These are phyloP conservation scores for Juncus inflexus DNA, from an alignment of 176 grass and related monocot genomes.

Conservation along the genomic window DNA sequence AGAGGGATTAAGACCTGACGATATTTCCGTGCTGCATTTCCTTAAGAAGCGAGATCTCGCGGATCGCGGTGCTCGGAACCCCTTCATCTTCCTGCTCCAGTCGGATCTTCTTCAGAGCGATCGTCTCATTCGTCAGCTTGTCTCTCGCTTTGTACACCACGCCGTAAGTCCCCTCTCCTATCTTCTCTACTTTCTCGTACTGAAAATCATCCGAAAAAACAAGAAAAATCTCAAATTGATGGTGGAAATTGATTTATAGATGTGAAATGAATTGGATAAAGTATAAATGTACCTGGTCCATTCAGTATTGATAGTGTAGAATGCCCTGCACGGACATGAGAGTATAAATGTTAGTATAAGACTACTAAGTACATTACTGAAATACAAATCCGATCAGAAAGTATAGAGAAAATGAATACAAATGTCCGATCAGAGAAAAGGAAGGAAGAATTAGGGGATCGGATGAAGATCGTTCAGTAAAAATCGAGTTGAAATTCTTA, in stretches of 20 bases:
- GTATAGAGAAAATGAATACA: neutral
- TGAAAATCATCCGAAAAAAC: conserved; percentile 22
- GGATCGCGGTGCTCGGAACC: conserved; percentile 86
- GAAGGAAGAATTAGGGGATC: neutral
- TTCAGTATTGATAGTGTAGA: conserved; percentile 13
- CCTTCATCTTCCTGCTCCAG: conserved; percentile 94
- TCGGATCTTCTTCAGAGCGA: conserved; percentile 97
- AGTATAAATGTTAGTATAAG: neutral
- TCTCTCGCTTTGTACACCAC: conserved; percentile 94
- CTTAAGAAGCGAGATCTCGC: conserved; percentile 96
- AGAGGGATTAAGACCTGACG: conserved; percentile 47
- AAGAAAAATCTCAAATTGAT: conserved; percentile 2
- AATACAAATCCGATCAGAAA: conserved; percentile 8
- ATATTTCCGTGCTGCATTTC: conserved; percentile 95
- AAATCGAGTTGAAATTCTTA: conserved; percentile 11
- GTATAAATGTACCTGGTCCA: conserved; percentile 67
- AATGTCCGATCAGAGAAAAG: neutral
- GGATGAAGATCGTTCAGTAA: neutral
- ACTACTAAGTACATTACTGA: neutral
- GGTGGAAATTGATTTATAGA: neutral
- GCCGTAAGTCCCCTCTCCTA: conserved; percentile 91
- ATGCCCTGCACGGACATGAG: conserved; percentile 19
- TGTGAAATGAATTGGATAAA: conserved; percentile 24
- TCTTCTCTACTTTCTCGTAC: conserved; percentile 98
- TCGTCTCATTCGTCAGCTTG: conserved; percentile 75